A percentile compares a stretch with the other conserved stretches of the same genome.
These are phyloP conservation scores for Fragosphaeria purpurea DNA, from an alignment of 2,329 filamentous ascomycete genomes.

Conservation along the genomic window DNA sequence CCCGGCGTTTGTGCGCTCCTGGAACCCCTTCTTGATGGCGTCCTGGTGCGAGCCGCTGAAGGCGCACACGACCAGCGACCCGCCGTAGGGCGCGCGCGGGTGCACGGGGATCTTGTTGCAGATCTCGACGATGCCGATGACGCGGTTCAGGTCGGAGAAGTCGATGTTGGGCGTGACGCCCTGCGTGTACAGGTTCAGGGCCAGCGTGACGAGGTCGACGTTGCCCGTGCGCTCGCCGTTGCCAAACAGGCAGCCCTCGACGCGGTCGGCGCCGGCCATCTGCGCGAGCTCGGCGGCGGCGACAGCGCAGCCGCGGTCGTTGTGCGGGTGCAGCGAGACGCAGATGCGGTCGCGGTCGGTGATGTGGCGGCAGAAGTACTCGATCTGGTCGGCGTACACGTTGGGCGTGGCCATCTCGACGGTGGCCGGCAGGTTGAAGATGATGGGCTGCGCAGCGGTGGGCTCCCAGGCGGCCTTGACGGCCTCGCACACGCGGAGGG, in stretches of 20 bases:
- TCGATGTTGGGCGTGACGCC: slow-evolving; percentile 77
- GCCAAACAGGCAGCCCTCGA: slow-evolving; percentile 88
- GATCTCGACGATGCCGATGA: slow-evolving; percentile 83
- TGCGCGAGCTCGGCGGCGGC: slow-evolving; percentile 87
- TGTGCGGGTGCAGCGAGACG: slow-evolving; percentile 88
- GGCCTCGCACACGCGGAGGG: slow-evolving; percentile 74
- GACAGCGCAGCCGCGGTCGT: slow-evolving; percentile 82
- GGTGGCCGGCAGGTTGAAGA: slow-evolving; percentile 94
- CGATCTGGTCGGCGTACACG: slow-evolving; percentile 90
- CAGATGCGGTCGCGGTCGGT: slow-evolving; percentile 76
- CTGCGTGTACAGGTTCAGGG: slow-evolving; percentile 89
- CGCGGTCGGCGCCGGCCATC: slow-evolving; percentile 91
- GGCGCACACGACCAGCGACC: slow-evolving; percentile 81
- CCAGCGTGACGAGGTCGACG: slow-evolving; percentile 87
- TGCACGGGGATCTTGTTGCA: slow-evolving; percentile 95
- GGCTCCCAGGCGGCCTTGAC: slow-evolving; percentile 93
- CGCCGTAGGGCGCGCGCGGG: slow-evolving; percentile 80
- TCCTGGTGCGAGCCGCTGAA: slow-evolving; percentile 92
- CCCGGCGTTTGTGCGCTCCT: slow-evolving; percentile 52
- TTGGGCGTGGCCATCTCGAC: slow-evolving; percentile 94
- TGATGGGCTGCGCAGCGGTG: slow-evolving; percentile 67
- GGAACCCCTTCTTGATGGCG: slow-evolving; percentile 89
- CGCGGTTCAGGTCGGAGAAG: slow-evolving; percentile 76
- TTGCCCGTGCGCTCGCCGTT: slow-evolving; percentile 96
- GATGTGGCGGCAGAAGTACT: slow-evolving; percentile 86